Evolutionary conservation across 352 stramenopile species (phyloP).

Genomic region (Salisapilia sapeloensis): DNA sequence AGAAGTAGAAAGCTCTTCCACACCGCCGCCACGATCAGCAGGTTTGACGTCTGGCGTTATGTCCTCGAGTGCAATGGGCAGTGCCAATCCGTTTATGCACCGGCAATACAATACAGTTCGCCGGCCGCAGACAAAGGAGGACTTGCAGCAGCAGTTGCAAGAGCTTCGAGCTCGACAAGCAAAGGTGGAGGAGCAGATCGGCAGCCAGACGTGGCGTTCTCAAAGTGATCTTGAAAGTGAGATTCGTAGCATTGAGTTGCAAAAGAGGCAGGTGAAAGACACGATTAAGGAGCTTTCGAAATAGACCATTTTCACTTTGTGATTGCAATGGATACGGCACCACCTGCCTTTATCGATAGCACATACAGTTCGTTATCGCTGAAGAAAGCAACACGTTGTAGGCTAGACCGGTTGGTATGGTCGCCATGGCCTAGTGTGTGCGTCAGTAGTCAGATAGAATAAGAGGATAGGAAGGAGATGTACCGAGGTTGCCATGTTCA

Average conservation of each 20-base stretch:
- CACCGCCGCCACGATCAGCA: too few species aligned
- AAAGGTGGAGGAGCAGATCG: constrained; percentile 9
- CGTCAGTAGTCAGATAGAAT: neutral
- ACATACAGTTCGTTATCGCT: constrained; percentile 9
- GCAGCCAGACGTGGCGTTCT: constrained; percentile 1
- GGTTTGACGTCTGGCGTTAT: too few species aligned
- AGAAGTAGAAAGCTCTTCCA: too few species aligned
- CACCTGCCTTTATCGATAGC: constrained; percentile 16
- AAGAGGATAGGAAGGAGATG: neutral
- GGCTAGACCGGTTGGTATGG: constrained; percentile 12
- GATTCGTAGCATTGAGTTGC: constrained; percentile 28
- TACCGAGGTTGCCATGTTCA: constrained; percentile 74
- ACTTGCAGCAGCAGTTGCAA: constrained; percentile 20
- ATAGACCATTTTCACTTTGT: neutral
- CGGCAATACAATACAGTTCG: constrained; percentile 3
- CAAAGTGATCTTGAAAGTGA: constrained; percentile 25
- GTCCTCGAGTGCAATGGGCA: too few species aligned
- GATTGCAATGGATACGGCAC: constrained; percentile 47
- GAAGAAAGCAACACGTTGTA: constrained; percentile 38
- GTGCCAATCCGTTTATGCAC: neutral
- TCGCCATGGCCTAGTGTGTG: constrained; percentile 31
- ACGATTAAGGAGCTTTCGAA: constrained; percentile 22
- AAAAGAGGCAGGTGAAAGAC: constrained; percentile 32
- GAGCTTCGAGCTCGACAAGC: constrained; percentile 16
- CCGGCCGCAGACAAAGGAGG: constrained; percentile 12